A percentile compares a stretch with the other conserved stretches of the same genome.
Conservation (phyloP, 257 asterid genomes). For the Fraxinus anomala region DNA sequence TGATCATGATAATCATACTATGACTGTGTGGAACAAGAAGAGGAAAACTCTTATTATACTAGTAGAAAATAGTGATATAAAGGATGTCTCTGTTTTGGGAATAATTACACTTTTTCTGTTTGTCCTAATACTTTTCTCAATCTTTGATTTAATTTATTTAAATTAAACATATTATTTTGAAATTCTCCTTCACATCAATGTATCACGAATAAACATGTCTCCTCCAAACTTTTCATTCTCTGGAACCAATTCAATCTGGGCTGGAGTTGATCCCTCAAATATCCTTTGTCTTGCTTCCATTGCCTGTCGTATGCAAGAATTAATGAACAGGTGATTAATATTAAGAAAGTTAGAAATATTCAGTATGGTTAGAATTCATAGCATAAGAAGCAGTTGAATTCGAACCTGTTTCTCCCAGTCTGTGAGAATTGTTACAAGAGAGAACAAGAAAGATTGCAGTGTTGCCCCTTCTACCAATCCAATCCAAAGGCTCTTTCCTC, state of each 20-base stretch:
- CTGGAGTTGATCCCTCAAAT: conserved; percentile 27
- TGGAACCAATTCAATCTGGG: conserved; percentile 10
- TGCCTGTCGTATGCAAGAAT: conserved; percentile 32
- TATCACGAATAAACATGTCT: not conserved
- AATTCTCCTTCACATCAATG: not conserved
- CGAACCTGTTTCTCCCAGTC: conserved; percentile 56
- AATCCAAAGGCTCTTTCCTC: conserved; percentile 50
- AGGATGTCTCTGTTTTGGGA: no score
- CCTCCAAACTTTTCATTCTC: not conserved
- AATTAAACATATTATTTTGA: not conserved
- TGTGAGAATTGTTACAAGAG: conserved; percentile 37
- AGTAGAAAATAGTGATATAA: no score
- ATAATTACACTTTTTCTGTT: no score
- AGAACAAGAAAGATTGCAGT: conserved; percentile 37
- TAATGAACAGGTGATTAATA: not conserved
- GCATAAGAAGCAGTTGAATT: no score
- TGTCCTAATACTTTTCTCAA: no score
- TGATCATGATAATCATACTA: not conserved
- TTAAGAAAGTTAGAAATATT: no score
- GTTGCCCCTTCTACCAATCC: conserved; percentile 44
- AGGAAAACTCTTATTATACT: not conserved
- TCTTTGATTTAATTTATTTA: no score
- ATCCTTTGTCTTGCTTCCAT: conserved; percentile 44
- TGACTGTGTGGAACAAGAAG: not conserved
- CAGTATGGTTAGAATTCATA: not conserved